A percentile compares a stretch with the other conserved stretches of the same genome.
Evolutionary conservation across 768 basidiomycete genomes (phyloP).

Genomic region (Baorangia bicolor): DNA sequence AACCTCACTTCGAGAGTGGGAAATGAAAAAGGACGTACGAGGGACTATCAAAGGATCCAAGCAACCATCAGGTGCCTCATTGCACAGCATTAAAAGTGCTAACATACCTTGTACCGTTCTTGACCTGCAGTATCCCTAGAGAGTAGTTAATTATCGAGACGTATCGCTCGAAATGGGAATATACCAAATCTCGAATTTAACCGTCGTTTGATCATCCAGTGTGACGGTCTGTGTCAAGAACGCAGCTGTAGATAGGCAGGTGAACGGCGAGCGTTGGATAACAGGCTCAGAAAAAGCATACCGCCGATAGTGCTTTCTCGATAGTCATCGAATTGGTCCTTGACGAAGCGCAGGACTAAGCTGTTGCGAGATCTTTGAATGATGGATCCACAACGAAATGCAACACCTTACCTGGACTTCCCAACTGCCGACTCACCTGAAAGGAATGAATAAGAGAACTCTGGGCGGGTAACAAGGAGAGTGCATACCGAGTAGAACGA

Average conservation of each 20-base stretch:
- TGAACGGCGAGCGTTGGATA: constrained; percentile 13
- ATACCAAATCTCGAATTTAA: constrained; percentile 99
- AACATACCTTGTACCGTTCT: constrained; percentile 84
- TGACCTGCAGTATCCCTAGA: constrained; percentile 93
- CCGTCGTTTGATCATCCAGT: constrained; percentile 82
- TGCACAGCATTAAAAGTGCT: not conserved
- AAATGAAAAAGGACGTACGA: constrained; percentile 37
- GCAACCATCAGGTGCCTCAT: not conserved
- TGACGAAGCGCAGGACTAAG: constrained; percentile 93
- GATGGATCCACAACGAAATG: constrained; percentile 21
- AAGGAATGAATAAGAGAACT: constrained; percentile 8
- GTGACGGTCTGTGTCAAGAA: constrained; percentile 98
- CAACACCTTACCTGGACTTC: constrained; percentile 73
- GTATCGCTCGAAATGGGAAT: constrained; percentile 16
- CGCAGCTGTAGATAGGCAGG: constrained; percentile 57
- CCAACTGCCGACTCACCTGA: constrained; percentile 97
- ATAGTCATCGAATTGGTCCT: constrained; percentile 95
- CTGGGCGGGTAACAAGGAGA: not conserved
- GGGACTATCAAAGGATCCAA: constrained; percentile 34
- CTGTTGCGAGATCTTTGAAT: constrained; percentile 41
- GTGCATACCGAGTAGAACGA: constrained; percentile 83
- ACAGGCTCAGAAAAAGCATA: constrained; percentile 24
- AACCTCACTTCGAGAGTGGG: not conserved
- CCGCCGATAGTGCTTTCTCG: constrained; percentile 94
- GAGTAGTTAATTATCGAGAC: not conserved